Percentiles rank a stretch among this genome's conserved stretches.
These are phyloP conservation scores for Silene conica DNA, from an alignment of 148 eudicot genomes.

Conservation along the genomic window DNA sequence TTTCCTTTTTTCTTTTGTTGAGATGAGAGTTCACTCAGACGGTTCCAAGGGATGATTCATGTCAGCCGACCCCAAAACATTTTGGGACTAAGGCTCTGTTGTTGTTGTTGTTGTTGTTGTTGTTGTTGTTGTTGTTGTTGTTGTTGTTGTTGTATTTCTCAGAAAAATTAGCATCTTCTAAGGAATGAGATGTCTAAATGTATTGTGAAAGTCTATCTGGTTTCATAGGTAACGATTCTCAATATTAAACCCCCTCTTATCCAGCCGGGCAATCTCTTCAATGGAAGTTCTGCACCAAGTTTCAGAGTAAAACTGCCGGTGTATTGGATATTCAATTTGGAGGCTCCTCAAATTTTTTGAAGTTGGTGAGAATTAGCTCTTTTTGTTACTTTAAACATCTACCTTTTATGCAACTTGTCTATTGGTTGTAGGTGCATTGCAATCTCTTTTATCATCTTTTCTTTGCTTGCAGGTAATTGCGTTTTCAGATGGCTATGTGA, in stretches of 20 bases:
- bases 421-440: background rate
- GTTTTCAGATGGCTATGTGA: slow-evolving; percentile 76
- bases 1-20: too few species aligned
- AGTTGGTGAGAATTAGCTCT: slow-evolving; percentile 50
- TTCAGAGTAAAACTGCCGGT: slow-evolving; percentile 42
- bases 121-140: too few species aligned
- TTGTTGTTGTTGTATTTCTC: too few species aligned
- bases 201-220: background rate
- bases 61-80: too few species aligned
- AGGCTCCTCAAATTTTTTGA: slow-evolving; percentile 51
- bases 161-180: background rate
- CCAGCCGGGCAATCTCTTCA: slow-evolving; percentile 49
- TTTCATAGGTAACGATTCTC: background rate
- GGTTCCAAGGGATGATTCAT: too few species aligned
- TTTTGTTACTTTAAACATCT: background rate
- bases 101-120: too few species aligned
- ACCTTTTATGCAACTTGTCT: background rate
- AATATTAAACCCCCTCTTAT: background rate
- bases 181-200: background rate
- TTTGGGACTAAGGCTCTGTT: too few species aligned
- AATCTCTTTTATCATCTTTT: slow-evolving; percentile 1
- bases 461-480: slow-evolving; percentile 60
- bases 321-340: slow-evolving; percentile 79
- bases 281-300: slow-evolving; percentile 75
- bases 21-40: too few species aligned